Evolutionary conservation across 139 green algal species (phyloP).

Genomic region (Monoraphidium neglectum): DNA sequence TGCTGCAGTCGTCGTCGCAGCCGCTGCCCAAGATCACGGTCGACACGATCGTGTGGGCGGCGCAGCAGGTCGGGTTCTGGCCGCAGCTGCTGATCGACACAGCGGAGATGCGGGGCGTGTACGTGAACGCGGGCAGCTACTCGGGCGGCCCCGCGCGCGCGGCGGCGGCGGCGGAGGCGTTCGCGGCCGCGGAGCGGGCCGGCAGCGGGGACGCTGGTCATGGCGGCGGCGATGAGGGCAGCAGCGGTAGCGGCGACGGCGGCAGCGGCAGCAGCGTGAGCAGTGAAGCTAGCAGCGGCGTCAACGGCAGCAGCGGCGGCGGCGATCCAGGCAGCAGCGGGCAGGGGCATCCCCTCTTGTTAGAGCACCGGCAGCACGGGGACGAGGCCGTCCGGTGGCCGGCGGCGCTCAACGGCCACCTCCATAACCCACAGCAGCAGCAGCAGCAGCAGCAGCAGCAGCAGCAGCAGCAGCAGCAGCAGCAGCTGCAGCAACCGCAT

Average conservation of each 20-base stretch:
- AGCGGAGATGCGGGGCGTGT: conserved; percentile 22
- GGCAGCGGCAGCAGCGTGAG: not conserved
- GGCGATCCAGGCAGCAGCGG: not conserved
- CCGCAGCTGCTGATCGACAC: conserved; percentile 26
- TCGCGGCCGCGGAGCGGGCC: not conserved
- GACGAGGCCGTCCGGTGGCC: not conserved
- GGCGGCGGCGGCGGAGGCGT: not conserved
- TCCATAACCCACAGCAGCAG: not conserved
- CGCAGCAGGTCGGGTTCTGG: conserved; percentile 25
- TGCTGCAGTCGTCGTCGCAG: not conserved
- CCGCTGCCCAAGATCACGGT: conserved; percentile 23
- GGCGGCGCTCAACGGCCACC: not conserved
- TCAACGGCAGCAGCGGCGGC: not conserved
- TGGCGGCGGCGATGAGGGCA: not conserved
- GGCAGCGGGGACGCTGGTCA: not conserved
- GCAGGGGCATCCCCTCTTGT: not conserved
- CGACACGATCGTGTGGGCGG: conserved; percentile 16
- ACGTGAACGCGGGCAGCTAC: not conserved
- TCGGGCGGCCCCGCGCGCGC: not conserved
- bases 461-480: not conserved
- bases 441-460: conserved; percentile 4
- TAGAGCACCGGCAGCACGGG: not conserved
- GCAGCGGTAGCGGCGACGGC: not conserved
- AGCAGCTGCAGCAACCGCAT: not conserved
- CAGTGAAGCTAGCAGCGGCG: not conserved